Percentiles rank a stretch among this genome's conserved stretches.
Conservation (phyloP, 106 monocot genomes). For the Agapanthus africanus region DNA sequence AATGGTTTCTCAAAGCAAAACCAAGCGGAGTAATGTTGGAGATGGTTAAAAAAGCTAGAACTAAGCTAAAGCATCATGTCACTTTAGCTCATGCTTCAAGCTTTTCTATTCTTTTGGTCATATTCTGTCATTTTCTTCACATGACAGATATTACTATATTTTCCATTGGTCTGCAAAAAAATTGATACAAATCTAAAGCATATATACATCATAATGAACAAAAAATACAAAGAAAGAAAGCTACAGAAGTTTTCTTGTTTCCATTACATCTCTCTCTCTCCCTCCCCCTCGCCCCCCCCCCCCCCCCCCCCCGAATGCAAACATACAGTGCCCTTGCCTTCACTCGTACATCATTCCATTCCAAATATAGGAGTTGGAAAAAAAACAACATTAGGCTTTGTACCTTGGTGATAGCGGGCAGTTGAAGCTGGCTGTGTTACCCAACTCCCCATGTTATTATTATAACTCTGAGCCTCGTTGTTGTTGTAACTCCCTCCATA, state of each 20-base stretch:
- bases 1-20: not conserved
- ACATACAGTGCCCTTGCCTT: too few relatives aligned
- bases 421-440: constrained; percentile 23
- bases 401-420: constrained; percentile 39
- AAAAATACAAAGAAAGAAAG: constrained; percentile 1
- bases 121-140: not conserved
- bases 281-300: not conserved
- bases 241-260: constrained; percentile 4
- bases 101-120: not conserved
- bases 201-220: not conserved
- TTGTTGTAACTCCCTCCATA: constrained; percentile 12
- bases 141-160: too few relatives aligned
- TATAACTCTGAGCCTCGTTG: constrained; percentile 13
- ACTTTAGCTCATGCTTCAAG: not conserved
- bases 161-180: too few relatives aligned
- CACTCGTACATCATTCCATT: constrained; percentile 79
- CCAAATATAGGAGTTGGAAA: constrained; percentile 80
- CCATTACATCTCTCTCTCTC: constrained; percentile 10
- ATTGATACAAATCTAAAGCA: constrained; percentile 9
- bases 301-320: too few relatives aligned
- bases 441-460: constrained; percentile 16
- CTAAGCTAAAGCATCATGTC: not conserved
- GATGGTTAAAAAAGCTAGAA: not conserved
- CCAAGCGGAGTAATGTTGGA: not conserved
- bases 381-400: constrained; percentile 48